Conservation (phyloP, 371 early-diverging fungal species). For the Vittaforma corneae region DNA sequence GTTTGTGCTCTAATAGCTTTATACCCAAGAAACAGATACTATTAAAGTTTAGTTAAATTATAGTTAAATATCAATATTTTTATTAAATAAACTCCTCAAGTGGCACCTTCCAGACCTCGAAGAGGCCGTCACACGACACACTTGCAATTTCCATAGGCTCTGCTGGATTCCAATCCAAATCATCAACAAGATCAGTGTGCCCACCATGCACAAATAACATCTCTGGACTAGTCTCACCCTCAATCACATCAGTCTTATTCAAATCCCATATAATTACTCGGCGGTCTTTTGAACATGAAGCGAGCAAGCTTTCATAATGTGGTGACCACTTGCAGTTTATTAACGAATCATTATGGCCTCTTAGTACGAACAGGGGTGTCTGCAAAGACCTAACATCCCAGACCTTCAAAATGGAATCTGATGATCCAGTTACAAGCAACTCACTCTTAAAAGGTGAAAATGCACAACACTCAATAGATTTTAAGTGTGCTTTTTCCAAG, state of each 20-base stretch:
- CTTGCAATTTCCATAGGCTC: slow-evolving; percentile 83
- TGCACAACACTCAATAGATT: slow-evolving; percentile 78
- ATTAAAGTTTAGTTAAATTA: too few species aligned
- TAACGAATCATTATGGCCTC: slow-evolving; percentile 77
- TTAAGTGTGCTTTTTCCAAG: slow-evolving; percentile 69
- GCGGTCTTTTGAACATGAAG: slow-evolving; percentile 76
- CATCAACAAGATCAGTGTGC: slow-evolving; percentile 84
- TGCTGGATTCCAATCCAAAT: slow-evolving; percentile 85
- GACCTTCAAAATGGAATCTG: slow-evolving; percentile 77
- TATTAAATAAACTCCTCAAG: slow-evolving; percentile 27
- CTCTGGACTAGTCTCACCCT: slow-evolving; percentile 92
- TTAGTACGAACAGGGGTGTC: slow-evolving; percentile 68
- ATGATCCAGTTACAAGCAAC: slow-evolving; percentile 81
- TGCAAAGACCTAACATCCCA: slow-evolving; percentile 87
- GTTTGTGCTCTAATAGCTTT: too few species aligned
- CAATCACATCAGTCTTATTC: slow-evolving; percentile 71
- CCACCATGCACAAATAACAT: slow-evolving; percentile 93
- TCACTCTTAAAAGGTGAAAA: slow-evolving; percentile 75
- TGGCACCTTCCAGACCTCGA: slow-evolving; percentile 76
- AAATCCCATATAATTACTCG: slow-evolving; percentile 88
- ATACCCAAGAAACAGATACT: too few species aligned
- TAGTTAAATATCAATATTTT: neutral
- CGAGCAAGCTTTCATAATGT: slow-evolving; percentile 73
- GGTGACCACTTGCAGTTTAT: slow-evolving; percentile 85
- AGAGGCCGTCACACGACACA: slow-evolving; percentile 83